These are phyloP conservation scores for Phytophthora lateralis DNA, from an alignment of 352 stramenopile species.

Conservation along the genomic window DNA sequence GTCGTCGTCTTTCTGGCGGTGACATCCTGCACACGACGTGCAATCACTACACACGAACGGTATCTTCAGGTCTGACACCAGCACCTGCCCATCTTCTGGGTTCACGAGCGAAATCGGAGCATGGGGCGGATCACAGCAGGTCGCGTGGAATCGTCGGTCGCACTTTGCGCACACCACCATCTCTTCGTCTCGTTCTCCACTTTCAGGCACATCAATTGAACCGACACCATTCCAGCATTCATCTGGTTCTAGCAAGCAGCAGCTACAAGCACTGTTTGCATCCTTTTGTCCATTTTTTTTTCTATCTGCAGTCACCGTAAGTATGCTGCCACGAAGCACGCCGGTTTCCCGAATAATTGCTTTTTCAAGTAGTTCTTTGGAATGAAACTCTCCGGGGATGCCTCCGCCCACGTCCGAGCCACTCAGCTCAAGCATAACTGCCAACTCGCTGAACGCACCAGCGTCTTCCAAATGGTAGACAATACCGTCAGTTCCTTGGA, in stretches of 20 bases:
- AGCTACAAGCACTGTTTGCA: slow-evolving; percentile 18
- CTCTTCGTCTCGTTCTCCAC: slow-evolving; percentile 30
- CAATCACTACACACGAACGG: slow-evolving; percentile 78
- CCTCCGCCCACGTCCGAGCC: slow-evolving; percentile 27
- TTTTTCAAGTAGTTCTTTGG: slow-evolving; percentile 45
- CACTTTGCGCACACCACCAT: slow-evolving; percentile 70
- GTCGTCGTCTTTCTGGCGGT: slow-evolving; percentile 7
- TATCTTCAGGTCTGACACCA: slow-evolving; percentile 68
- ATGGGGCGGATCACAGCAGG: slow-evolving; percentile 82
- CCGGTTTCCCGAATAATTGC: slow-evolving; percentile 40
- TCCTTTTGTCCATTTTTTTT: not conserved
- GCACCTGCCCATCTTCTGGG: slow-evolving; percentile 53
- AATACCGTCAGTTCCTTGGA: slow-evolving; percentile 27
- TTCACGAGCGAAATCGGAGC: slow-evolving; percentile 60
- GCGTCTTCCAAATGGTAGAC: slow-evolving; percentile 34
- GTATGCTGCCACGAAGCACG: slow-evolving; percentile 9
- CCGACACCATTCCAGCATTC: slow-evolving; percentile 21
- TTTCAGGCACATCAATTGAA: slow-evolving; percentile 5
- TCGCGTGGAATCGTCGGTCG: slow-evolving; percentile 53
- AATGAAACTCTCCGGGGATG: slow-evolving; percentile 39
- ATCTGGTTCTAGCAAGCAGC: slow-evolving; percentile 33
- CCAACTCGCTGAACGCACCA: slow-evolving; percentile 34
- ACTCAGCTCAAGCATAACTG: slow-evolving; percentile 38
- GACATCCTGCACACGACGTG: slow-evolving; percentile 66
- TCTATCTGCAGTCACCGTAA: not conserved